These are phyloP conservation scores for Neurospora sublineolata DNA, from an alignment of 495 filamentous ascomycete species.

Conservation along the genomic window DNA sequence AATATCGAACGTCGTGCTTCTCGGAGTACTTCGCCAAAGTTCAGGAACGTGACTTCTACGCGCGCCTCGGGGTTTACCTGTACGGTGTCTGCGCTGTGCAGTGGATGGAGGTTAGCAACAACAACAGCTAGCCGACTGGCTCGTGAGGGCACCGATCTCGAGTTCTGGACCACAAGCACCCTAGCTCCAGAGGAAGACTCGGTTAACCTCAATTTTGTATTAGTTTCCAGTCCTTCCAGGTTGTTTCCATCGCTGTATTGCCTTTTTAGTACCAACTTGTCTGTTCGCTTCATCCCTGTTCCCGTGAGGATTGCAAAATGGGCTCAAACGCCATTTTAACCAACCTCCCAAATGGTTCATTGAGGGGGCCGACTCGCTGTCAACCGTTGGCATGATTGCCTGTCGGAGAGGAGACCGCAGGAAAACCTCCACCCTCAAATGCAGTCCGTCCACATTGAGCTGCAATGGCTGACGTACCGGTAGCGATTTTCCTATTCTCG, in stretches of 20 bases:
- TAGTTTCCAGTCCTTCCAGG: background rate
- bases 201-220: background rate
- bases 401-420: background rate
- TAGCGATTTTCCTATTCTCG: background rate
- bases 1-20: background rate
- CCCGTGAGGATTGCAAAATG: background rate
- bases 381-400: background rate
- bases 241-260: background rate
- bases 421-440: background rate
- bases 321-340: background rate
- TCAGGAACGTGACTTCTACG: background rate
- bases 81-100: background rate
- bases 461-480: background rate
- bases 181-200: background rate
- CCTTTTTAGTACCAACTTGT: background rate
- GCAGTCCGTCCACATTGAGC: background rate
- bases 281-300: background rate
- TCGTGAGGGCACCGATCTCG: background rate
- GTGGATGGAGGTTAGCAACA: background rate
- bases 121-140: background rate
- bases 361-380: background rate
- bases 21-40: background rate
- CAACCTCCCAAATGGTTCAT: background rate
- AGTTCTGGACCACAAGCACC: background rate
- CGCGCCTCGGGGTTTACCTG: background rate